Conservation (phyloP, 2,329 filamentous ascomycete genomes). For the Alternaria infectoria region DNA sequence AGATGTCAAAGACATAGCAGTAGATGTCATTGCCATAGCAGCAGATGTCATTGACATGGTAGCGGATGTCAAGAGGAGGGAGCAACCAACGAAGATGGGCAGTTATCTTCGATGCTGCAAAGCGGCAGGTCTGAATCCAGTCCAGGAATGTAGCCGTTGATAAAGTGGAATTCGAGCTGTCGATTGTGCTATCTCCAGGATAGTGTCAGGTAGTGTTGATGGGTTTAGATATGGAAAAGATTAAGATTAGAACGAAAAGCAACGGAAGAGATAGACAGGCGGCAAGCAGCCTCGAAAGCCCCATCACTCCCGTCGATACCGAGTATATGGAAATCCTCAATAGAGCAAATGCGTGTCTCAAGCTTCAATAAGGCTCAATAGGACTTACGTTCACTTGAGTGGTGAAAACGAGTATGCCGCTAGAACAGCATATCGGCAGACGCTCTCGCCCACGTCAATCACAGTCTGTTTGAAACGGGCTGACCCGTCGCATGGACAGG, state of each 20-base stretch:
- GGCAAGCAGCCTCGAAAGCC: background rate
- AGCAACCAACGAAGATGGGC: background rate
- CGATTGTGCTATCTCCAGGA: slow-evolving; percentile 2
- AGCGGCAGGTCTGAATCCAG: background rate
- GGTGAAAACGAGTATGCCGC: slow-evolving; percentile 19
- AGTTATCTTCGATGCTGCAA: background rate
- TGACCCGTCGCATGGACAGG: slow-evolving; percentile 10
- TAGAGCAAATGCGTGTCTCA: slow-evolving; percentile 16
- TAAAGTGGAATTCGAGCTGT: background rate
- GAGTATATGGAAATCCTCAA: slow-evolving; percentile 8
- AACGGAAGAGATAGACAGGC: background rate
- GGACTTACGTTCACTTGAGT: slow-evolving; percentile 11
- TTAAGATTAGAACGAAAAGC: background rate
- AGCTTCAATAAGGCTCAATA: slow-evolving; percentile 36
- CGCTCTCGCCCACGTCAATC: slow-evolving; percentile 1
- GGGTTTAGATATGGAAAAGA: background rate
- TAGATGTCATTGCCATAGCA: background rate
- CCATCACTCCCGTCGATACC: background rate
- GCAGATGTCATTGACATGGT: background rate
- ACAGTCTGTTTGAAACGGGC: slow-evolving; percentile 7
- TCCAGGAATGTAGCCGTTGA: background rate
- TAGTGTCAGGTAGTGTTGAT: background rate
- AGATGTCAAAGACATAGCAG: background rate
- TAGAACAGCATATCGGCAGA: background rate
- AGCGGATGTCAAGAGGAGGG: background rate